Base-by-base conservation (phyloP, 2,329 filamentous ascomycete species). In the Teratosphaeria pseudoeucalypti region DNA sequence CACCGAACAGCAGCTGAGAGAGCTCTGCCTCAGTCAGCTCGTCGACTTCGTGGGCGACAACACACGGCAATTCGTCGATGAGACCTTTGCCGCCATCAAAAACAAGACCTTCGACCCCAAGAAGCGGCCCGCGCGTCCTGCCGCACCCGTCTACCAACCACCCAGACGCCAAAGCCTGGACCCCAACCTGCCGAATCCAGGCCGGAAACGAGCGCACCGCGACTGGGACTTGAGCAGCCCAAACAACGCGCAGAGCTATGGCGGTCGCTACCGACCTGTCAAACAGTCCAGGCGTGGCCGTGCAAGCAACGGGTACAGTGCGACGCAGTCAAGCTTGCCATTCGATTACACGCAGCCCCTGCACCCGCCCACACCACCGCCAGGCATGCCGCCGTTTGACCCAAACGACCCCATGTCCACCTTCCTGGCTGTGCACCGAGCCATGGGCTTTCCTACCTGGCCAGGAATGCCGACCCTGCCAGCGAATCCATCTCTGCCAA, bases 31-130 rank as follows among this genome's bases (percentile, higher is more conserved):
- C 69, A 79, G 83, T 57, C 86, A 90, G 71, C 84, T 92, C 49
- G 81, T 83, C 2, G 88, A 92, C 70, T 92, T 92, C 70, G 74
- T 92, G 19, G 83, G 83, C 67, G 85, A 90, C 67, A 82, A 84
- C 66, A 80, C 84, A 1, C 73, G 75, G 3, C 69, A 77, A 1
- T 91, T 92, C 65, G 85, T 90, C 37, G 78, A 86, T 67, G 87
- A 91, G 67, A 80, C 92, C 23, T 87, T 92, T 67, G 73, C 81
- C 56, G 83, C 83, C 5, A 81, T 92, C 60, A 75, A 80, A 53
- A 81, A 81, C 68, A 86, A 82, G 61, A 71, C 71, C 6, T 75
- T 67, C 64, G 68, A 70, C 60, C 73, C 75, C 5, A 64, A 60
- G 11, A 59, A 54, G 47, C 62, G 63, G 27, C 60, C 59, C 23